Percentiles rank a stretch among this genome's conserved stretches.
Conservation (phyloP, 768 basidiomycete species). For the Lentinula lateritia region DNA sequence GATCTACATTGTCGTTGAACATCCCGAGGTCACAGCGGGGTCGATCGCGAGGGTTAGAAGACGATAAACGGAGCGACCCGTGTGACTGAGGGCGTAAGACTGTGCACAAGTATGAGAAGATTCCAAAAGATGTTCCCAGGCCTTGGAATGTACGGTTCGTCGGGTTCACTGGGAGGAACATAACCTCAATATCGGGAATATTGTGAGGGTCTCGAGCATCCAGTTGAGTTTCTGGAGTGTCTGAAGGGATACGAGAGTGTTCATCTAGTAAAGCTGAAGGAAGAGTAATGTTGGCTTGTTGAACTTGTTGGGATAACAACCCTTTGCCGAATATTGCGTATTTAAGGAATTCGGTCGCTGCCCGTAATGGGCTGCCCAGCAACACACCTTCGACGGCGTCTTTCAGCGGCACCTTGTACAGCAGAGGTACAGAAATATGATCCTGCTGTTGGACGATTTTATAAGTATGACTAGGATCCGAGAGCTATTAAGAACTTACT, state of each 20-base stretch:
- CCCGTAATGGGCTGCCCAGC: slow-evolving; percentile 17
- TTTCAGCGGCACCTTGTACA: slow-evolving; percentile 24
- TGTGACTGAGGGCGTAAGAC: slow-evolving; percentile 14
- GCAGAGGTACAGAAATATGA: slow-evolving; percentile 28
- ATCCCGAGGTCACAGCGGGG: slow-evolving; percentile 25
- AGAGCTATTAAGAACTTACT: slow-evolving; percentile 1
- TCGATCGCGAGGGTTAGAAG: slow-evolving; percentile 20
- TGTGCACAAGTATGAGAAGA: not conserved
- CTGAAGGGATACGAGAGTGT: slow-evolving; percentile 2
- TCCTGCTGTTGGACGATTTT: slow-evolving; percentile 23
- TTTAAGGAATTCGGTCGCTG: slow-evolving; percentile 24
- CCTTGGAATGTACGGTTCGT: slow-evolving; percentile 10
- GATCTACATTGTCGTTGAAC: slow-evolving; percentile 21
- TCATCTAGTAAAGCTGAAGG: slow-evolving; percentile 21
- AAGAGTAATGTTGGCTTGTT: slow-evolving; percentile 26
- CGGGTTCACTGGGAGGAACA: slow-evolving; percentile 18
- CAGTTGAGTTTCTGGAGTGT: slow-evolving; percentile 8
- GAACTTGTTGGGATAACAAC: slow-evolving; percentile 22
- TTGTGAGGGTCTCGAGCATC: slow-evolving; percentile 17
- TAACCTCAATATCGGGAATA: slow-evolving; percentile 35
- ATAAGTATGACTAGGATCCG: not conserved
- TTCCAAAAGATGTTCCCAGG: slow-evolving; percentile 15
- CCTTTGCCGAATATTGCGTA: slow-evolving; percentile 29
- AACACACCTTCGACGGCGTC: slow-evolving; percentile 25
- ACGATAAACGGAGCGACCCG: slow-evolving; percentile 18